Base-by-base conservation (phyloP, 768 basidiomycete species). In the Lactifluus subvellereus region DNA sequence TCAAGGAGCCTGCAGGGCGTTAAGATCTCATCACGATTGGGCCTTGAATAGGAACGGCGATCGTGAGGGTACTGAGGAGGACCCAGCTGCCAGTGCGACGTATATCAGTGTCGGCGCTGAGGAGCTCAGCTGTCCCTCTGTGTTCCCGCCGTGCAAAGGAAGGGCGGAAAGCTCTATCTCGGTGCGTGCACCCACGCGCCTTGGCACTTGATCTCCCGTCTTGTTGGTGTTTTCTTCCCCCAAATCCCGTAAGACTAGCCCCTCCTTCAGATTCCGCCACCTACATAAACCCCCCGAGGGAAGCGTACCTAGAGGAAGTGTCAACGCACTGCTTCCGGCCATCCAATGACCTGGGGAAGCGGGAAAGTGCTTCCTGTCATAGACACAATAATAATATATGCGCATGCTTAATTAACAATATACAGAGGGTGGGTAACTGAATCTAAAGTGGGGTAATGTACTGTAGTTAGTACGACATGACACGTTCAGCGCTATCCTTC, bases 281-380 rank as follows among this genome's bases (percentile, higher is more conserved):
- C 1, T 49, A 20, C 30, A n/a, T 52, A 33, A 52, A 66, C 35
- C 65, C 61, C 4, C 52, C 61, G 40, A 58, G 67, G 20, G 61
- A 66, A 38, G 58, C 65, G 16, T 68, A 68, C 35, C 65, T 65
- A 3, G 67, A 62, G 16, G 37, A 57, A n/a, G 51, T 51, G 35
- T 59, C 66, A 27, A 68, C 40, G 9, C 67, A 68, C 51, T 55
- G 65, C 16, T 68, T 66, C 27, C 45, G 43, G 8, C 65, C 67
- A 11, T 67, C 59, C 35, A 65, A 65, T 14, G 66, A 66, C 27
- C 59, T 30, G 40, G 49, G 55, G 38, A 58, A 18, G 37, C 18
- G 16, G 3, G 63, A 68, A 32, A 18, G 9, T 8, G 14, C n/a
- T 27, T 33, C 32, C 27, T 18, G 20, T 42, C 35, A 18, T 22